Evolutionary conservation across 257 asterid genomes (phyloP).

Genomic region (Mentha longifolia): DNA sequence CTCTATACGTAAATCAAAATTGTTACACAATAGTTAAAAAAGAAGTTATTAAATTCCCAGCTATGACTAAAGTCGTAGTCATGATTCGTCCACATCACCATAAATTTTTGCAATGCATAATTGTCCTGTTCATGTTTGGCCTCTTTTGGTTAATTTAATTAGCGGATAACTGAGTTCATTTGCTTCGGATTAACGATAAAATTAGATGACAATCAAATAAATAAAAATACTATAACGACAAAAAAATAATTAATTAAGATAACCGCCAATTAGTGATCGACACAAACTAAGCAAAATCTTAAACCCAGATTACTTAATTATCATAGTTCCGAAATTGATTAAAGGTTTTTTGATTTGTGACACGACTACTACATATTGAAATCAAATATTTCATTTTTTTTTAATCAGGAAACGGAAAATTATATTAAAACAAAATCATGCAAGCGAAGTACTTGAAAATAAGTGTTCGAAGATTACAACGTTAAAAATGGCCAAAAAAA

Average conservation of each 20-base stretch:
- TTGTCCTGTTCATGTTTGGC: neutral
- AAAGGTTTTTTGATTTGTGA: too few species aligned
- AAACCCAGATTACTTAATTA: neutral
- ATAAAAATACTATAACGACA: neutral
- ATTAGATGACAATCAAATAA: neutral
- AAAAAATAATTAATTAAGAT: neutral
- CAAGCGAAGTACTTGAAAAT: too few species aligned
- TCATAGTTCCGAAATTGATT: too few species aligned
- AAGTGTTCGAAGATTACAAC: too few species aligned
- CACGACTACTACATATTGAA: neutral
- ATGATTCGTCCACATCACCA: conserved; percentile 19
- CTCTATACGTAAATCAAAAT: neutral
- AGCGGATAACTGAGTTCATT: neutral
- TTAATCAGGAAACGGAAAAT: too few species aligned
- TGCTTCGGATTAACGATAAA: neutral
- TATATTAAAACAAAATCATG: too few species aligned
- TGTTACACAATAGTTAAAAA: neutral
- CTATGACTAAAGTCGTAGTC: neutral
- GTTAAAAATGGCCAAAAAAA: too few species aligned
- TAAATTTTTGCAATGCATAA: neutral
- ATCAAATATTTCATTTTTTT: neutral
- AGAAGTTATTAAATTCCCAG: neutral
- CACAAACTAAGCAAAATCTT: neutral
- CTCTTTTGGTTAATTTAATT: neutral
- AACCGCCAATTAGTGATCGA: neutral